Conservation (phyloP, 768 basidiomycete species). For the Pisolithus orientalis region DNA sequence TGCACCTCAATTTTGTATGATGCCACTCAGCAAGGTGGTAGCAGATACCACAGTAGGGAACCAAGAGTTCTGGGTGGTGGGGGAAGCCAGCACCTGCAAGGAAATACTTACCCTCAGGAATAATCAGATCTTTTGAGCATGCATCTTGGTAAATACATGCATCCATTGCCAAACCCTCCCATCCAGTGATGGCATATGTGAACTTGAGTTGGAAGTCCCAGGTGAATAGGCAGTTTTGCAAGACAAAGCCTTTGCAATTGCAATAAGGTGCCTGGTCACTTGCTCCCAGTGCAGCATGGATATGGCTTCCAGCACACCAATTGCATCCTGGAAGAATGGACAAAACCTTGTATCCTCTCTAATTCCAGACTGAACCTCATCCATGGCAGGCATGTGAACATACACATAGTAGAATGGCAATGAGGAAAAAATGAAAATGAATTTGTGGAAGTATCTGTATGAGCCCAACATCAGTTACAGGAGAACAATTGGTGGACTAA, state of each 20-base stretch:
- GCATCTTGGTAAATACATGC: not conserved
- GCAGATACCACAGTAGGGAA: not conserved
- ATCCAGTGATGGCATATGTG: not conserved
- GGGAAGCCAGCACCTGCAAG: not conserved
- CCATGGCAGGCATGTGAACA: not conserved
- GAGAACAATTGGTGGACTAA: not conserved
- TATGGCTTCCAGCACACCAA: not conserved
- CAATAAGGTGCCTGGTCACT: not conserved
- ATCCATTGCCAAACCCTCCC: not conserved
- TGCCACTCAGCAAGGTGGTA: not conserved
- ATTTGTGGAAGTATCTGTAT: not conserved
- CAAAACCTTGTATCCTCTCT: not conserved
- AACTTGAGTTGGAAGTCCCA: not conserved
- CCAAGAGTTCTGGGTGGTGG: not conserved
- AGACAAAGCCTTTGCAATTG: not conserved
- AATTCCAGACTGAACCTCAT: not conserved
- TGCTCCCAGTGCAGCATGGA: not conserved
- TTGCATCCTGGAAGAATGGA: not conserved
- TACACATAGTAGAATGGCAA: not conserved
- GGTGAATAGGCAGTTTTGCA: not conserved
- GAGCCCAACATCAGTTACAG: not conserved
- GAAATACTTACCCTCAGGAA: not conserved
- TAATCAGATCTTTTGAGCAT: not conserved
- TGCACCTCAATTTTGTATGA: not conserved
- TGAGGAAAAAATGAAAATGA: not conserved